Percentiles rank a stretch among this genome's conserved stretches.
Conservation (phyloP, 257 asterid genomes). For the Voacanga thouarsii region DNA sequence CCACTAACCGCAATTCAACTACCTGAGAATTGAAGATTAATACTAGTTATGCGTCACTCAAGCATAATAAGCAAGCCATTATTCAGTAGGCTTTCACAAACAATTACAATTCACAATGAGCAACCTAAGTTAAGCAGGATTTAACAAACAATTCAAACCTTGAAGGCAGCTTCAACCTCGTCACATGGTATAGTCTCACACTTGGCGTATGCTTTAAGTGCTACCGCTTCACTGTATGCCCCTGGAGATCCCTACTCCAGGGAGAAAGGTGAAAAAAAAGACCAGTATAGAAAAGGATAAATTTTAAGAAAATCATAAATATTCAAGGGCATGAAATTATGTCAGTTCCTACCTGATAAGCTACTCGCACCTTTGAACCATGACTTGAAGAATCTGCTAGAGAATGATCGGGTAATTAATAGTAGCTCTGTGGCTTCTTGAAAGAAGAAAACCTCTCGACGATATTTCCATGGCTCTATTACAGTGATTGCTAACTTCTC, state of each 20-base stretch:
- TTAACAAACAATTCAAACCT: slow-evolving; percentile 40
- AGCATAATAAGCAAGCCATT: too few relatives aligned
- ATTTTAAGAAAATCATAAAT: background rate
- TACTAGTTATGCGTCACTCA: slow-evolving; percentile 6
- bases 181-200: slow-evolving; percentile 94
- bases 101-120: slow-evolving; percentile 13
- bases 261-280: slow-evolving; percentile 22
- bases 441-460: too few relatives aligned
- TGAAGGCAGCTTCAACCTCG: slow-evolving; percentile 78
- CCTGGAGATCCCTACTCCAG: slow-evolving; percentile 74
- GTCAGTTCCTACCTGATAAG: too few relatives aligned
- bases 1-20: slow-evolving; percentile 93
- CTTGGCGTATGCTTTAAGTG: slow-evolving; percentile 78
- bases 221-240: slow-evolving; percentile 89
- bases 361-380: too few relatives aligned
- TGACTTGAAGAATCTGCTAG: too few relatives aligned
- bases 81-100: background rate
- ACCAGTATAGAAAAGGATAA: background rate
- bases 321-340: too few relatives aligned
- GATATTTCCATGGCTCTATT: too few relatives aligned
- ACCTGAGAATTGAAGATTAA: slow-evolving; percentile 51
- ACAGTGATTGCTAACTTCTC: too few relatives aligned
- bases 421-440: too few relatives aligned
- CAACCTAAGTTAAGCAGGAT: background rate
- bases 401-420: too few relatives aligned